A percentile compares a stretch with the other conserved stretches of the same genome.
phyloP scores from a whole-genome alignment of 805 yeast species.

The Scheffersomyces stipitis region DNA sequence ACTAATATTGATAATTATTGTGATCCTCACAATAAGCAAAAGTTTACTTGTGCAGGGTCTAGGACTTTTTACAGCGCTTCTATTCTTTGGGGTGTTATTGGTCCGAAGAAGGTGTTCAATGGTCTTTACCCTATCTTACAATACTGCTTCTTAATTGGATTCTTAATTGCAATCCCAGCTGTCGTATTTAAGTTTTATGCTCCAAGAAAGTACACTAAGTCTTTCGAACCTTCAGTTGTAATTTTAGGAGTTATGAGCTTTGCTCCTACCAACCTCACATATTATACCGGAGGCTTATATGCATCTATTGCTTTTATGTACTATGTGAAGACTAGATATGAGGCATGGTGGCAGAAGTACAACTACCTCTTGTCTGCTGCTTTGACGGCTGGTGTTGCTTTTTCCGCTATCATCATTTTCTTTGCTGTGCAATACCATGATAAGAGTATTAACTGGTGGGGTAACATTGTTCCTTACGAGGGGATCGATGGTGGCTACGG shows the following conservation, averaged over 20 bases:
- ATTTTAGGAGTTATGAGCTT: slow-evolving; percentile 26
- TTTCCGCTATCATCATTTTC: slow-evolving; percentile 30
- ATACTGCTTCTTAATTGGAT: slow-evolving; percentile 33
- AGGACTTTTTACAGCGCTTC: slow-evolving; percentile 50
- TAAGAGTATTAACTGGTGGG: slow-evolving; percentile 9
- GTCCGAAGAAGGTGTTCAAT: slow-evolving; percentile 35
- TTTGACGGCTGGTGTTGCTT: slow-evolving; percentile 30
- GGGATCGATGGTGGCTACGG: slow-evolving; percentile 2
- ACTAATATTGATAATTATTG: slow-evolving; percentile 40
- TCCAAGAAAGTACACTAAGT: slow-evolving; percentile 16
- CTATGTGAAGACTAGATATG: slow-evolving; percentile 21
- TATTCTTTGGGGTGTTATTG: slow-evolving; percentile 64
- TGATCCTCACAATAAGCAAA: slow-evolving; percentile 36
- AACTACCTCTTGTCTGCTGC: slow-evolving; percentile 28
- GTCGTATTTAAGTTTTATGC: slow-evolving; percentile 11
- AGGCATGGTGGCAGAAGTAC: slow-evolving; percentile 34
- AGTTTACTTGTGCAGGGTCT: slow-evolving; percentile 39
- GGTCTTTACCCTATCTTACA: slow-evolving; percentile 31
- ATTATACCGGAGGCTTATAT: slow-evolving; percentile 26
- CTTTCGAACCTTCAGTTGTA: slow-evolving; percentile 31
- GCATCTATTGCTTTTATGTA: slow-evolving; percentile 24
- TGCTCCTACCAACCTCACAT: slow-evolving; percentile 31
- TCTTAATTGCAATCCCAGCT: slow-evolving; percentile 22
- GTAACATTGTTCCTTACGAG: slow-evolving; percentile 1
- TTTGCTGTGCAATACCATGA: slow-evolving; percentile 33